phyloP scores from a whole-genome alignment of 164 flowering plant genomes.

The Nelumbo lutea region DNA sequence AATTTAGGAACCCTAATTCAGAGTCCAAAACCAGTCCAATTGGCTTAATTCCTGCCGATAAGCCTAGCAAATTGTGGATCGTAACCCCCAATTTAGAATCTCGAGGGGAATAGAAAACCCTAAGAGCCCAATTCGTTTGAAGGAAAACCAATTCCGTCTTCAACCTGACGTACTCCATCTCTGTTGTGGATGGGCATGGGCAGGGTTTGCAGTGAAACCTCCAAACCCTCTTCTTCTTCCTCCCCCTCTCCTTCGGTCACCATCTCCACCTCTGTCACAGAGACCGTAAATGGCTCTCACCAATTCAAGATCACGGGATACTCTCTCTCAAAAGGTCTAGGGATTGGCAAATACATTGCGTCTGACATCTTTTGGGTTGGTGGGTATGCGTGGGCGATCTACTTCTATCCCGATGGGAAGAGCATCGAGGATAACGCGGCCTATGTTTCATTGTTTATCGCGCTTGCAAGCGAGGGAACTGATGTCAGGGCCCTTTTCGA shows the following conservation, averaged over 20 bases:
- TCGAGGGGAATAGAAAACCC: not conserved
- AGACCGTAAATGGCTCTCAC: constrained; percentile 77
- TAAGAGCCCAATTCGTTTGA: not conserved
- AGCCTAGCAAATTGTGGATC: not conserved
- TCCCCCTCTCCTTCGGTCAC: constrained; percentile 33
- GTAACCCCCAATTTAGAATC: not conserved
- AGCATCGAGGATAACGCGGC: constrained; percentile 71
- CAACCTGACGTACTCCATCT: no score
- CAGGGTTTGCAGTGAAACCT: constrained; percentile 28
- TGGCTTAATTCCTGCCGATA: not conserved
- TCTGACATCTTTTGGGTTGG: constrained; percentile 84
- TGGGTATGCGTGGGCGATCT: constrained; percentile 85
- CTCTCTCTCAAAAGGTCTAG: constrained; percentile 71
- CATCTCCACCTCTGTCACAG: constrained; percentile 58
- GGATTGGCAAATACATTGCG: constrained; percentile 81
- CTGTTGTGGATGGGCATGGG: constrained; percentile 33
- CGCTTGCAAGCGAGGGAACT: constrained; percentile 79
- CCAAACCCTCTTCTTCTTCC: constrained; percentile 28
- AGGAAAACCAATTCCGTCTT: not conserved
- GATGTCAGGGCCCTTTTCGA: constrained; percentile 89
- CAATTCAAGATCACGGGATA: constrained; percentile 80
- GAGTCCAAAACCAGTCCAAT: not conserved
- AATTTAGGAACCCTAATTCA: not conserved
- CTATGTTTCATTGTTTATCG: constrained; percentile 80
- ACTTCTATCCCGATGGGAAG: constrained; percentile 88